Conservation (phyloP, 2,329 filamentous ascomycete species). For the Aphanoascus verrucosus region DNA sequence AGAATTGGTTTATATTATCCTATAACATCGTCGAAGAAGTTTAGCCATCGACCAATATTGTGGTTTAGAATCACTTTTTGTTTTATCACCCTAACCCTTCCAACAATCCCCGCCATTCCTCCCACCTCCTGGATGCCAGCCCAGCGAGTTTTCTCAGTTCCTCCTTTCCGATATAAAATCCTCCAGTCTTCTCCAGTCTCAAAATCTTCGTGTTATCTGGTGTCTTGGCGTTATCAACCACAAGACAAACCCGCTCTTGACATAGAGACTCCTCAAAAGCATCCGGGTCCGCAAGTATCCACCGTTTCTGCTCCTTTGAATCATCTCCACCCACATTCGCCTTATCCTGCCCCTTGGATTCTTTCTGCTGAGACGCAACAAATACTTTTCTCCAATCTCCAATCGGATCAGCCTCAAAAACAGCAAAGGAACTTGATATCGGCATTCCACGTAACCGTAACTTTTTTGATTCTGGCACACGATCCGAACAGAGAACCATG, state of each 20-base stretch:
- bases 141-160: constrained; percentile 51
- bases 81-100: constrained; percentile 13
- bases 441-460: constrained; percentile 58
- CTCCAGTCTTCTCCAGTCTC: constrained; percentile 74
- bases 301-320: constrained; percentile 42
- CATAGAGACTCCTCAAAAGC: constrained; percentile 78
- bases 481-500: constrained; percentile 62
- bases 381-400: constrained; percentile 31
- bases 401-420: constrained; percentile 55
- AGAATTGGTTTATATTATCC: too few species aligned
- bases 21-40: too few species aligned
- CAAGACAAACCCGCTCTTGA: constrained; percentile 68
- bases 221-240: constrained; percentile 53
- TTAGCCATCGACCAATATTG: not conserved
- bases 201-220: constrained; percentile 47
- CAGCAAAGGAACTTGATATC: constrained; percentile 63
- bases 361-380: constrained; percentile 27
- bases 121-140: constrained; percentile 55
- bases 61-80: not conserved
- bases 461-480: constrained; percentile 42
- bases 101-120: constrained; percentile 42
- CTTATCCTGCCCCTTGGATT: constrained; percentile 38
- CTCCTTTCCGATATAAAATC: constrained; percentile 55
- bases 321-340: constrained; percentile 16
- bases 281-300: constrained; percentile 82